These are phyloP conservation scores for Meripilus lineatus DNA, from an alignment of 1,284 basidiomycete species.

Conservation along the genomic window DNA sequence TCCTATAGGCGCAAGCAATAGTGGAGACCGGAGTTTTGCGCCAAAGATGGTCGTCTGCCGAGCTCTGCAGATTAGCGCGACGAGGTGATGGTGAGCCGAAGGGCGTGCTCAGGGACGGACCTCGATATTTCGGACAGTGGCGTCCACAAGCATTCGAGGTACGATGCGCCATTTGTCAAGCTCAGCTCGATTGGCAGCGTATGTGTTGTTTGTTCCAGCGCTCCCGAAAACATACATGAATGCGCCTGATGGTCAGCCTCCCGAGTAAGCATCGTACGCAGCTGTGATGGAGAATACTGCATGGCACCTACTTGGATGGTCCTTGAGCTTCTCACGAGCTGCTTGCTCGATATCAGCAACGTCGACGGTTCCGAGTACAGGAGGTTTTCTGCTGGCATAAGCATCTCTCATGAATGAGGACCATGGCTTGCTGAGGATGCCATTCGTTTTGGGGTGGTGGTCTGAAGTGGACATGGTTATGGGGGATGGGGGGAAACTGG, in stretches of 20 bases:
- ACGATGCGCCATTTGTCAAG: slow-evolving; percentile 61
- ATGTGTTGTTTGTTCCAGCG: slow-evolving; percentile 56
- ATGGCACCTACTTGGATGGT: slow-evolving; percentile 27
- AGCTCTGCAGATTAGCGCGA: neutral
- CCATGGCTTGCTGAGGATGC: slow-evolving; percentile 18
- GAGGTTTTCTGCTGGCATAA: slow-evolving; percentile 24
- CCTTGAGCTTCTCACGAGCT: slow-evolving; percentile 38
- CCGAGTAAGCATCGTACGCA: slow-evolving; percentile 9
- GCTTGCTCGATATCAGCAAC: slow-evolving; percentile 39
- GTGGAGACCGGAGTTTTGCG: slow-evolving; percentile 54
- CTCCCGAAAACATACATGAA: slow-evolving; percentile 61
- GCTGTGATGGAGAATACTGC: slow-evolving; percentile 3
- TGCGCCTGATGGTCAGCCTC: slow-evolving; percentile 35
- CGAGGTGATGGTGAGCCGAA: no score
- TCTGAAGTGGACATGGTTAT: no score
- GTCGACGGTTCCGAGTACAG: slow-evolving; percentile 35
- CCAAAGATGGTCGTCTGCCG: slow-evolving; percentile 65
- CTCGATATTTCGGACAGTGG: slow-evolving; percentile 55
- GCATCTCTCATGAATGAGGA: slow-evolving; percentile 25
- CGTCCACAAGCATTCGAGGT: slow-evolving; percentile 76
- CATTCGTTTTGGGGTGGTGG: no score
- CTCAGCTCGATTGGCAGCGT: slow-evolving; percentile 49
- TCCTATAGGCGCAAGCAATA: slow-evolving; percentile 73
- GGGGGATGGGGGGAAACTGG: no score
- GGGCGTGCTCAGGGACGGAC: no score